phyloP scores from a whole-genome alignment of 2,329 filamentous ascomycete genomes.

The Parafenestella ontariensis region DNA sequence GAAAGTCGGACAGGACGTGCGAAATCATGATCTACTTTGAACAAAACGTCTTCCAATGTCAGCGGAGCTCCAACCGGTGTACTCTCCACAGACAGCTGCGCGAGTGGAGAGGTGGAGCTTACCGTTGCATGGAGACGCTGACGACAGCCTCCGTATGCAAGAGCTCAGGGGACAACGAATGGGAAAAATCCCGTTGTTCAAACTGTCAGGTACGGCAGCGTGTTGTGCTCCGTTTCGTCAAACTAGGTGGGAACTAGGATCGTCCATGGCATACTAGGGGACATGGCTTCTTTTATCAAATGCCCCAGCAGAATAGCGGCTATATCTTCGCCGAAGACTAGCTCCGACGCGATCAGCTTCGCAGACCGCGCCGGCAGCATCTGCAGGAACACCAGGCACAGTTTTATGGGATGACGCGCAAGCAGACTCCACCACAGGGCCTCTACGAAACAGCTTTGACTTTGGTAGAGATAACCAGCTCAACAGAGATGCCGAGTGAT shows the following conservation, averaged over 20 bases:
- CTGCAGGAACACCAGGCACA: conserved; percentile 36
- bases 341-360: conserved; percentile 15
- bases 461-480: background rate
- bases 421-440: background rate
- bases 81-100: no score
- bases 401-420: background rate
- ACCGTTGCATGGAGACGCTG: background rate
- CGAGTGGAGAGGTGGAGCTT: background rate
- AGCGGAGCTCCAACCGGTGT: background rate
- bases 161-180: conserved; percentile 1
- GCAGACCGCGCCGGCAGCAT: conserved; percentile 25
- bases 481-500: conserved; percentile 7
- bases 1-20: background rate
- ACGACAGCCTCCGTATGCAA: background rate
- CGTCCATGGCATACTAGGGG: background rate
- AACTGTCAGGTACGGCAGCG: background rate
- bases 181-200: background rate
- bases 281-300: background rate
- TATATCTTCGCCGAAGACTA: background rate
- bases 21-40: background rate
- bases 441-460: background rate
- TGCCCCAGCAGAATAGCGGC: background rate
- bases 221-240: conserved; percentile 1
- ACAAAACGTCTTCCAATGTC: background rate
- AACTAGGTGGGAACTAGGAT: background rate